Conservation (phyloP, 2,329 filamentous ascomycete genomes). For the Proliferodiscus dingleyae region DNA sequence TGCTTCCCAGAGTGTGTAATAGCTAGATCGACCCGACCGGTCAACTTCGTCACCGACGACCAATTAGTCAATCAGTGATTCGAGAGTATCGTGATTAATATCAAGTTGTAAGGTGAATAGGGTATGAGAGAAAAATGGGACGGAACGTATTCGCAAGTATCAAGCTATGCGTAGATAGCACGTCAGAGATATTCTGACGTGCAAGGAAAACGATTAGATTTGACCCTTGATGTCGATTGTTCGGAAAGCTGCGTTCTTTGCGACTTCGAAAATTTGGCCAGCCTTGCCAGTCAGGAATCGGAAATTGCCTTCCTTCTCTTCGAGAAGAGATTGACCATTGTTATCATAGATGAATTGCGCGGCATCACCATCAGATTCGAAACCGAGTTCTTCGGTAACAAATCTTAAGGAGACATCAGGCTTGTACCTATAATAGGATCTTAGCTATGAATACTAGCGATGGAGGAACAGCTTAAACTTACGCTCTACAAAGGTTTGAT, state of each 20-base stretch:
- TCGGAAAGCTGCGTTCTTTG: slow-evolving; percentile 70
- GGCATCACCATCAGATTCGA: slow-evolving; percentile 87
- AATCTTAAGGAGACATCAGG: slow-evolving; percentile 84
- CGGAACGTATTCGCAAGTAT: slow-evolving; percentile 15
- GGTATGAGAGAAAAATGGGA: slow-evolving; percentile 13
- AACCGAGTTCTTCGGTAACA: slow-evolving; percentile 91
- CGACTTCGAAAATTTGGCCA: slow-evolving; percentile 65
- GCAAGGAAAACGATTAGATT: slow-evolving; percentile 49
- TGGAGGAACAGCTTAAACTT: slow-evolving; percentile 39
- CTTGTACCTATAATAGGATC: slow-evolving; percentile 71
- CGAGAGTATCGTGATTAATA: slow-evolving; percentile 12
- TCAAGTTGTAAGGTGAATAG: slow-evolving; percentile 11
- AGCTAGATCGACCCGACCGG: slow-evolving; percentile 9
- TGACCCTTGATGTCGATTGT: slow-evolving; percentile 97
- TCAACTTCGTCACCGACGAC: slow-evolving; percentile 13
- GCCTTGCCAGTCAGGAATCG: slow-evolving; percentile 72
- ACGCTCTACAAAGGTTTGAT: slow-evolving; percentile 93
- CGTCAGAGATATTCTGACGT: slow-evolving; percentile 8
- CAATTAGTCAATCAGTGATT: slow-evolving; percentile 12
- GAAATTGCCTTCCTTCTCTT: slow-evolving; percentile 70
- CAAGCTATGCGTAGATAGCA: slow-evolving; percentile 19
- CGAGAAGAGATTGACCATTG: slow-evolving; percentile 68
- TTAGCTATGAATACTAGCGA: slow-evolving; percentile 47
- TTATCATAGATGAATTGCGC: slow-evolving; percentile 85
- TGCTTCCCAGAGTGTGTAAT: slow-evolving; percentile 8